Percentiles rank a stretch among this genome's conserved stretches.
Evolutionary conservation across 306 rosid genomes (phyloP).

Genomic region (Quercus ilex): DNA sequence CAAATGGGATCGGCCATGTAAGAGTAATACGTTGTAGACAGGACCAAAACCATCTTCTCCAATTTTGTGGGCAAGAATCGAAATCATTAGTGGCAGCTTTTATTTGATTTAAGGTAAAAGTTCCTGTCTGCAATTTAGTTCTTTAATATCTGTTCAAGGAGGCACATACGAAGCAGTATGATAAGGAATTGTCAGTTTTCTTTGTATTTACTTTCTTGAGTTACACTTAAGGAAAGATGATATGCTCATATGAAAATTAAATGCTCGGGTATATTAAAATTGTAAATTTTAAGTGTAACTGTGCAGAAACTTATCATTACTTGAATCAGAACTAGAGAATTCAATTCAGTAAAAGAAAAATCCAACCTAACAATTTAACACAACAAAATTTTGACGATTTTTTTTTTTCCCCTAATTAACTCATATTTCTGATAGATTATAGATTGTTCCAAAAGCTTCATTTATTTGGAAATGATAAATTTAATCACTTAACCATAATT

Average conservation of each 20-base stretch:
- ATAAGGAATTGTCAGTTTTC: neutral
- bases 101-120: conserved; percentile 55
- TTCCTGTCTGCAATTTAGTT: conserved; percentile 44
- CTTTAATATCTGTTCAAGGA: conserved; percentile 25
- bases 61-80: conserved; percentile 42
- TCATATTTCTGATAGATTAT: neutral
- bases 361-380: neutral
- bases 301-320: neutral
- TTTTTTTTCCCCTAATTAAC: neutral
- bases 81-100: conserved; percentile 56
- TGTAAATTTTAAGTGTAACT: neutral
- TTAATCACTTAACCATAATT: no score
- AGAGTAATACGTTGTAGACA: conserved; percentile 50
- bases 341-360: neutral
- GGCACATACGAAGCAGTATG: conserved; percentile 10
- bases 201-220: neutral
- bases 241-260: neutral
- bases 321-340: neutral
- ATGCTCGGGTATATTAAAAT: neutral
- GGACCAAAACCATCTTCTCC: conserved; percentile 84
- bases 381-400: neutral
- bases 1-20: neutral
- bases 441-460: no score
- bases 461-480: no score
- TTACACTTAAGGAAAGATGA: neutral